Base-by-base conservation (phyloP, 208 protist species). In the Blastocrithidia nonstop region DNA sequence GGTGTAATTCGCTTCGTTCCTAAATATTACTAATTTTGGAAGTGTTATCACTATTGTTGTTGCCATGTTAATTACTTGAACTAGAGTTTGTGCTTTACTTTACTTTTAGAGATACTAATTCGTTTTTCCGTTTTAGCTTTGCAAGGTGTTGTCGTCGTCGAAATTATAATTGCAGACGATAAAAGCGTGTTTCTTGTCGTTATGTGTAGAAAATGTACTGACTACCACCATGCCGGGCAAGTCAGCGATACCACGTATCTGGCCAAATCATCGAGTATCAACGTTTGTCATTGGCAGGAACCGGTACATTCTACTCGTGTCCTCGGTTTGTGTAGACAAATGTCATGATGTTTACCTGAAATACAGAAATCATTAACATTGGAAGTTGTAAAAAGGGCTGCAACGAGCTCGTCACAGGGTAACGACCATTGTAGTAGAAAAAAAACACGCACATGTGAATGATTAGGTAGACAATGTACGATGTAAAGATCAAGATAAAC, bases 251-350 rank as follows among this genome's bases (percentile, higher is more conserved):
- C 78, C 81, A 94, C 44, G 56, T 54, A 49, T 88, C 62, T 2
- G 74, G 78, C 86, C 86, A 94, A 41, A 87, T 68, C 60, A 89
- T 80, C 31, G 53, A 42, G 63, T 81, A 83, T 82, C 86, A 94
- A 6, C 75, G 66, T n/a, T 58, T 40, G 44, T 90, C 73, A 8
- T 50, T 62, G 11, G 86, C 59, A 36, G 67, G 45, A 26, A 89
- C 58, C 4, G 81, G 86, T 9, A 88, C 72, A 25, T 57, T 27
- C 7, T 24, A 23, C 4, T 60, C 45, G 21, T 74, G 62, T 31
- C 58, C 70, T 33, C 71, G 80, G 17, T 69, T 74, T 16, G 76
- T 87, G 65, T 91, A 94, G 22, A 84, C 62, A 25, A 85, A 57
- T 23, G 81, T 86, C 69, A 91, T 83, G 43, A 82, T 74, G 57